phyloP scores from a whole-genome alignment of 306 rosid species.

The Prosopis cineraria region DNA sequence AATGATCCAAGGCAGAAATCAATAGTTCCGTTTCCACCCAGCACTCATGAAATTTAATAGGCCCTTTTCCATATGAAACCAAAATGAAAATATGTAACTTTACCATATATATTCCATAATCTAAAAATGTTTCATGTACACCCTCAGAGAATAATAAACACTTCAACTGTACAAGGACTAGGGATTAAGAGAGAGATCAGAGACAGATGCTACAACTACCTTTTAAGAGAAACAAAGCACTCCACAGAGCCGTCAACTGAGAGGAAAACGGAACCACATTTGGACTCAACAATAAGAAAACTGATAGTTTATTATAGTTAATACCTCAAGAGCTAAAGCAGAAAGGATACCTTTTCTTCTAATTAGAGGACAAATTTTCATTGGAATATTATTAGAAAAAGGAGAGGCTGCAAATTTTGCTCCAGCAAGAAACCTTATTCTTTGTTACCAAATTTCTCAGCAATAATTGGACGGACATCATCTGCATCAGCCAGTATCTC shows the following conservation, averaged over 20 bases:
- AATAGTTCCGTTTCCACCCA: slow-evolving; percentile 31
- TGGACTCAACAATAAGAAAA: slow-evolving; percentile 60
- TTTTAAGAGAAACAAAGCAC: slow-evolving; percentile 68
- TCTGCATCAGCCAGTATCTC: slow-evolving; percentile 90
- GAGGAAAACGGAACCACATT: slow-evolving; percentile 46
- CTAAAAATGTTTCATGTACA: slow-evolving; percentile 61
- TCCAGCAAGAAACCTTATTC: slow-evolving; percentile 77
- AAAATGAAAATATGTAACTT: slow-evolving; percentile 35
- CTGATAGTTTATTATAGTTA: slow-evolving; percentile 66
- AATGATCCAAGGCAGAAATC: slow-evolving; percentile 16
- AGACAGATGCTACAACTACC: slow-evolving; percentile 69
- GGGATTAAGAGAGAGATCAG: slow-evolving; percentile 32
- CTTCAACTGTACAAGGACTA: slow-evolving; percentile 69
- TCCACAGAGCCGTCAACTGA: slow-evolving; percentile 61
- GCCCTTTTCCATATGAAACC: slow-evolving; percentile 23
- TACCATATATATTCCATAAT: slow-evolving; percentile 60
- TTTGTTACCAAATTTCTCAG: slow-evolving; percentile 84
- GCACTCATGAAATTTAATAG: slow-evolving; percentile 25
- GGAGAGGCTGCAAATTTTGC: slow-evolving; percentile 59
- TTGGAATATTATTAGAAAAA: slow-evolving; percentile 35
- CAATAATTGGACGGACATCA: slow-evolving; percentile 96
- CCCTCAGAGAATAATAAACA: slow-evolving; percentile 46
- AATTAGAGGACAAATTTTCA: slow-evolving; percentile 58
- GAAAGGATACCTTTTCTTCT: slow-evolving; percentile 50
- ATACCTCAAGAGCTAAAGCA: slow-evolving; percentile 54